These are phyloP conservation scores for Trapa incisa DNA, from an alignment of 345 rosid genomes.

Conservation along the genomic window DNA sequence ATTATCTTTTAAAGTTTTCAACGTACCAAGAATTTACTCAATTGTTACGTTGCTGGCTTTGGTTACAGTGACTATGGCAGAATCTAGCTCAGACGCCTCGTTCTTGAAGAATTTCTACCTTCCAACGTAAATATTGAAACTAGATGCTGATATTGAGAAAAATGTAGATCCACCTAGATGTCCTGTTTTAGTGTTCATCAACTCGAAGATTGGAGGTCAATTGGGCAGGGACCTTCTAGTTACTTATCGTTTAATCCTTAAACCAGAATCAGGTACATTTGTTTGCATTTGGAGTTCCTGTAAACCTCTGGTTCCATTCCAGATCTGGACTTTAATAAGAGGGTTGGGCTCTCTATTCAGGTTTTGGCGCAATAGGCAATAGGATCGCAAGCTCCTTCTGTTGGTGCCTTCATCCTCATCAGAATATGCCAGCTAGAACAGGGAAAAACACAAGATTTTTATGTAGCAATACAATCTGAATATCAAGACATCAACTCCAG, in stretches of 20 bases:
- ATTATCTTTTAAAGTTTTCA: not conserved
- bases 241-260: conserved; percentile 47
- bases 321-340: not conserved
- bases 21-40: not conserved
- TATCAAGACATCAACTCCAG: not conserved
- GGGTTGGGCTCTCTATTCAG: conserved; percentile 19
- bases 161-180: conserved; percentile 23
- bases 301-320: not conserved
- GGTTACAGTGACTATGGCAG: conserved; percentile 18
- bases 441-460: not conserved
- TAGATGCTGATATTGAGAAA: conserved; percentile 18
- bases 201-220: conserved; percentile 86
- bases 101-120: conserved; percentile 37
- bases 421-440: conserved; percentile 75
- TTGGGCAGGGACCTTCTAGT: conserved; percentile 66
- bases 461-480: not conserved
- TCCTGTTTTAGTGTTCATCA: conserved; percentile 68
- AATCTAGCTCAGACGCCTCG: conserved; percentile 11
- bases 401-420: conserved; percentile 75
- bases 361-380: conserved; percentile 37
- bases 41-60: not conserved
- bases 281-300: not conserved
- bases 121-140: conserved; percentile 39
- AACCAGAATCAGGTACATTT: conserved; percentile 40
- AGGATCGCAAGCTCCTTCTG: conserved; percentile 72